Evolutionary conservation across 257 asterid species (phyloP).

Genomic region (Ligustrum vulgare): DNA sequence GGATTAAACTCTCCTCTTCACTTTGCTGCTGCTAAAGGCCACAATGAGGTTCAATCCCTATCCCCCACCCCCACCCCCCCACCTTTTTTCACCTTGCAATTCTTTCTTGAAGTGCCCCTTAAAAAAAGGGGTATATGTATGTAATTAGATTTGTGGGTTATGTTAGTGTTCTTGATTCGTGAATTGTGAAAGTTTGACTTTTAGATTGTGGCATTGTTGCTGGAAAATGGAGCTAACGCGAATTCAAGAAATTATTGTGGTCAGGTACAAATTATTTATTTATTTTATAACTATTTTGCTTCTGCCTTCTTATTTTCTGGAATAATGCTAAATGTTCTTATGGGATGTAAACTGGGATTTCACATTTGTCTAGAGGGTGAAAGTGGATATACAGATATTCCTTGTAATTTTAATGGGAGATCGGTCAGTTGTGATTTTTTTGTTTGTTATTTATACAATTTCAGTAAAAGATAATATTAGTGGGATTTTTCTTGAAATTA

Average conservation of each 20-base stretch:
- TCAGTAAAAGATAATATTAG: not conserved
- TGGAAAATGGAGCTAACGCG: constrained; percentile 98
- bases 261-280: constrained; percentile 45
- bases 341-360: not conserved
- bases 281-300: constrained; percentile 2
- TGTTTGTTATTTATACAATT: constrained; percentile 16
- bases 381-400: not conserved
- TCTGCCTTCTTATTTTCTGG: constrained; percentile 1
- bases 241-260: constrained; percentile 89
- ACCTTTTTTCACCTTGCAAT: not conserved
- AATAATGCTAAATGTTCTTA: not conserved
- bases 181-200: constrained; percentile 29
- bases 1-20: constrained; percentile 98
- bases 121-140: not conserved
- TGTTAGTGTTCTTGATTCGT: constrained; percentile 28
- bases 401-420: constrained; percentile 12
- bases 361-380: not conserved
- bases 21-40: constrained; percentile 97
- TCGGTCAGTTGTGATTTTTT: not conserved
- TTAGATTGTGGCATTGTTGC: constrained; percentile 93
- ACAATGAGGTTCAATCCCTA: constrained; percentile 66
- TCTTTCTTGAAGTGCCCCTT: not conserved
- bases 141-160: constrained; percentile 10
- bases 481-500: constrained; percentile 20
- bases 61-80: too few species aligned